Evolutionary conservation across 352 stramenopile genomes (phyloP).

Genomic region (Globisporangium megalacanthum): DNA sequence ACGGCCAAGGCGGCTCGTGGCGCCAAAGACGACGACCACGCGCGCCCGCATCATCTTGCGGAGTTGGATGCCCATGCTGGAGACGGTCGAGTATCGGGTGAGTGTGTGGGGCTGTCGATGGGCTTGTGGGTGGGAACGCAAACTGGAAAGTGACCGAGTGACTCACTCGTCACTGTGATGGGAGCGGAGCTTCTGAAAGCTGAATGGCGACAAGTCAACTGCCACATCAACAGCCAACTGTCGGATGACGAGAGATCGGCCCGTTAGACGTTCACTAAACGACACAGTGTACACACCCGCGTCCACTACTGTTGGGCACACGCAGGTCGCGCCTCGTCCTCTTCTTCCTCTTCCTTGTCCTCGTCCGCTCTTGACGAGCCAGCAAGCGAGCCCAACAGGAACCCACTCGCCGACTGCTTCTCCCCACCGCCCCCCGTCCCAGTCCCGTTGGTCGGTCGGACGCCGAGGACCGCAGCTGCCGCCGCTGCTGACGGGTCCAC

Average conservation of each 20-base stretch:
- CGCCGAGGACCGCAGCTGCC: conserved; percentile 9
- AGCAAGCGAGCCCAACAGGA: neutral
- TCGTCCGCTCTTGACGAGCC: too few species aligned
- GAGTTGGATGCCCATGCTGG: conserved; percentile 45
- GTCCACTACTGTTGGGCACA: conserved; percentile 2
- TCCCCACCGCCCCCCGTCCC: too few species aligned
- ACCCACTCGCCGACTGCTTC: neutral
- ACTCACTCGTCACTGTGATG: neutral
- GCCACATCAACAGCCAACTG: neutral
- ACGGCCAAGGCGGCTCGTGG: conserved; percentile 58
- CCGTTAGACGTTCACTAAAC: neutral
- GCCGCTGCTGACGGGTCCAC: conserved; percentile 24
- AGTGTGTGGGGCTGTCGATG: neutral
- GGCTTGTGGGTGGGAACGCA: neutral
- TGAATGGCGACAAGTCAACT: neutral
- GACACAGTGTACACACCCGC: neutral
- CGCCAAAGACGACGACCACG: conserved; percentile 74
- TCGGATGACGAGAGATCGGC: neutral
- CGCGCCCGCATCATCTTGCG: conserved; percentile 50
- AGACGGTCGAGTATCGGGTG: neutral
- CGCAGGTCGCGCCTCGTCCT: conserved; percentile 12
- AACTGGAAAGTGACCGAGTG: neutral
- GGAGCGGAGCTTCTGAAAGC: neutral
- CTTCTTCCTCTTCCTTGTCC: neutral
- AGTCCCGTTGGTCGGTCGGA: too few species aligned